phyloP scores from a whole-genome alignment of 2,329 filamentous ascomycete genomes.

The Albifimbria verrucaria region DNA sequence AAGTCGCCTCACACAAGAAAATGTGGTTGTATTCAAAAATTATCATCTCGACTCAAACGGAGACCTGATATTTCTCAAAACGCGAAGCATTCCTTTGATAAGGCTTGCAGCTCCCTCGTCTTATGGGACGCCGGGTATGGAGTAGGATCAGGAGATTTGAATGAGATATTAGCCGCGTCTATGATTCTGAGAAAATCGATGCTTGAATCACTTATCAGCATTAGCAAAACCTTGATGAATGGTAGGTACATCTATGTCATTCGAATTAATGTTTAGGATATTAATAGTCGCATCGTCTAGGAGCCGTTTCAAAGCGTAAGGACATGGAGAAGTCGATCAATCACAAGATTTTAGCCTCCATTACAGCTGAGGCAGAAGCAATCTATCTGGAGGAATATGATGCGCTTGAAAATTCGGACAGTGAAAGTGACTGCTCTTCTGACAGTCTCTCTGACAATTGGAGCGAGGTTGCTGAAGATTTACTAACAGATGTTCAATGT shows the following conservation, averaged over 20 bases:
- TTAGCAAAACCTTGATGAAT: neutral
- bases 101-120: neutral
- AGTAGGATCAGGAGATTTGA: neutral
- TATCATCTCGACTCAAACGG: too few species aligned
- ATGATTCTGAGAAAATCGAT: neutral
- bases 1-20: too few species aligned
- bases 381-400: neutral
- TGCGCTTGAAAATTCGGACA: neutral
- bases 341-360: neutral
- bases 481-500: neutral
- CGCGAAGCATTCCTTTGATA: too few species aligned
- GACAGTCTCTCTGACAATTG: neutral
- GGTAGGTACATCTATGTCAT: neutral
- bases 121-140: neutral
- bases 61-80: too few species aligned
- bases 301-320: neutral
- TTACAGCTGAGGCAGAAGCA: neutral
- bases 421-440: neutral
- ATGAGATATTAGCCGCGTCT: neutral
- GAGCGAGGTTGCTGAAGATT: neutral
- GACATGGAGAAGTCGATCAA: neutral
- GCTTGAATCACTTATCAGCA: neutral
- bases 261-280: too few species aligned
- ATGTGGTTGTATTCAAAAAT: too few species aligned
- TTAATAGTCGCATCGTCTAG: neutral